Evolutionary conservation across 495 filamentous ascomycete species (phyloP), one percentile per base, ranked within the genome.

Genomic region (Neurospora africana): DNA sequence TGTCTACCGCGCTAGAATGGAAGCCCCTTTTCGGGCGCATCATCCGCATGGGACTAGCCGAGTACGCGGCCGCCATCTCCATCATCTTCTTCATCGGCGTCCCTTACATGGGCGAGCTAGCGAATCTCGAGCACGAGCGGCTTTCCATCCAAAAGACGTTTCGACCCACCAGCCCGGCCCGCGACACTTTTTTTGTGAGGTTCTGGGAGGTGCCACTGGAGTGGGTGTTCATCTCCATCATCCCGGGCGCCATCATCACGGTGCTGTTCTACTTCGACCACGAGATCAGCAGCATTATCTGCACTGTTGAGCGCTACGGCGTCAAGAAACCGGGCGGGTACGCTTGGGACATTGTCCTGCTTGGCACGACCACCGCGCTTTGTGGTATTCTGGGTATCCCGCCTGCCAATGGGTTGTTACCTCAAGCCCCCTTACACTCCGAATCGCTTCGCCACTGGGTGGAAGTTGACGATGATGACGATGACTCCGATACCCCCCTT

Each of bases 231-330:
- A 85, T 84, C 38, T 86, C 90, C 47, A 87, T 91, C 9, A 79
- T 91, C 3, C 89, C 89, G 0, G 90, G 90, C 0, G 76, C 87
- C 19, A 90, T 92, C 73, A 90, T 92, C 71, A 92, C 89, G 2
- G 82, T 88, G 0, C 84, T 92, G 0, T 92, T 91, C 82, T 92
- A 91, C 81, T 92, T 92, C 74, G 90, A 92, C 71, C 90, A 91
- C 70, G 90, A 92, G 75, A 89, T 92, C 33, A 90, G 87, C 76
- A 91, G 88, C n/a, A 92, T 92, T 70, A 91, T 91, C 68, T 91
- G 89, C 75, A 92, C 90, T 0, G 85, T 91, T 70, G 85, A 88
- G 23, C 86, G 89, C 21, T 91, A 92, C 76, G 89, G 90, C 6
- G 87, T 88, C 3, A 82, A 81, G 53, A 91, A 91, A 72, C 89